Base-by-base conservation (phyloP, 2,329 filamentous ascomycete species). In the Penicillium sp. region DNA sequence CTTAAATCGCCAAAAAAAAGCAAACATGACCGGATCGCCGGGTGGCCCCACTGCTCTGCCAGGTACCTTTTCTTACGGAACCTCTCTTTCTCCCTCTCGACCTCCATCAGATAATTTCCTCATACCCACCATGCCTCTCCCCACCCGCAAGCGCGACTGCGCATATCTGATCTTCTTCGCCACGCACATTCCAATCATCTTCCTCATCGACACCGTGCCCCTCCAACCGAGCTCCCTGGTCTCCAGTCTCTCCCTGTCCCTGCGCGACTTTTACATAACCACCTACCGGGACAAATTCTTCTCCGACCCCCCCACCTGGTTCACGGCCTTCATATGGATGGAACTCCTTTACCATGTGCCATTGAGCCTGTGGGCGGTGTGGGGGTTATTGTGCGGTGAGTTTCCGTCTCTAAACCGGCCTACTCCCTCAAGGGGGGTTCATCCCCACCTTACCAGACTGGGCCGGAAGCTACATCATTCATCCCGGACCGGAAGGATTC, bases 211-310 rank as follows among this genome's bases (percentile, higher is more conserved):
- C 62, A 74, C 85, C 13, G 78, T 78, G 30, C 72, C 79, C n/a
- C 73, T 84, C 50, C 85, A 84, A 56, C 84, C 85, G 1, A 43
- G 70, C 4, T 67, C 69, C 33, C 58, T 85, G 8, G 76, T 74
- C 43, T 80, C 80, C 0, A 47, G 69, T 0, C 74, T 81, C 63
- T 78, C 84, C 61, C 65, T 66, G 38, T 54, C 67, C 0, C 54
- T 88, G 2, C 80, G 81, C 51, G 62, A 70, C 2, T 87, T 74
- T 69, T 87, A 88, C 68, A 74, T 86, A 53, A 64, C 71, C 1
- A 85, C 77, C 1, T 87, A 86, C 66, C 74, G 77, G 13, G 85
- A 88, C 63, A 81, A 79, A 47, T 86, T 86, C 74, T 87, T 88
- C 35, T 38, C 35, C 71, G 74, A 77, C 30, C 63, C 72, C 7